phyloP scores from a whole-genome alignment of 83 land plant genomes.

The Larix sibirica region DNA sequence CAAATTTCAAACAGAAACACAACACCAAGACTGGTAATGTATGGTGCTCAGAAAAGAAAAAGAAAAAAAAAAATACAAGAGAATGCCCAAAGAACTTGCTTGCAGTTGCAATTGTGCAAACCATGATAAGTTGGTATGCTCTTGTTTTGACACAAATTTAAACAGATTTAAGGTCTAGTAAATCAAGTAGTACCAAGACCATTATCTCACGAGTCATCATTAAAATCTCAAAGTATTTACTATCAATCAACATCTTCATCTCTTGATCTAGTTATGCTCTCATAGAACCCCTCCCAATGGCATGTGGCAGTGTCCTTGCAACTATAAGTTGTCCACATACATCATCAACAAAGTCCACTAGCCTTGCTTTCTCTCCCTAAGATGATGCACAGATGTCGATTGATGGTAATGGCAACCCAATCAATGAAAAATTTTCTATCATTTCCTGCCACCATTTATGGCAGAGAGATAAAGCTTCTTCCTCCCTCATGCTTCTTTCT shows the following conservation, averaged over 20 bases:
- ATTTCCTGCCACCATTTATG: constrained; percentile 34
- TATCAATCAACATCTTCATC: constrained; percentile 26
- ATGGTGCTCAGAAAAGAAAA: no score
- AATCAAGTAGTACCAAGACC: no score
- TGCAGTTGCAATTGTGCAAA: no score
- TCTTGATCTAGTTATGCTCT: constrained; percentile 42
- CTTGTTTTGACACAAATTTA: no score
- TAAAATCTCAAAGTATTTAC: constrained; percentile 47
- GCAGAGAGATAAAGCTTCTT: constrained; percentile 28
- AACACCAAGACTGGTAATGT: no score
- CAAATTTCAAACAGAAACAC: no score
- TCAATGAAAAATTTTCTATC: constrained; percentile 14
- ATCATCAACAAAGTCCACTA: constrained; percentile 1
- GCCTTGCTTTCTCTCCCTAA: constrained; percentile 5
- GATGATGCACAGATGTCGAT: background rate
- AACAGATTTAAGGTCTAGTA: no score
- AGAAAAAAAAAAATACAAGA: no score
- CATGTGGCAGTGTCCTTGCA: constrained; percentile 37
- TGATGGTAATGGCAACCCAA: constrained; percentile 18
- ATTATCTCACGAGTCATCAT: background rate
- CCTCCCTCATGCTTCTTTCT: constrained; percentile 40
- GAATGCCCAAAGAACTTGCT: no score
- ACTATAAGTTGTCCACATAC: constrained; percentile 36
- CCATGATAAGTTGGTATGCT: no score
- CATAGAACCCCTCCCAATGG: constrained; percentile 33